A percentile compares a stretch with the other conserved stretches of the same genome.
Conservation (phyloP, 2,329 filamentous ascomycete species). For the Talaromyces sp. region DNA sequence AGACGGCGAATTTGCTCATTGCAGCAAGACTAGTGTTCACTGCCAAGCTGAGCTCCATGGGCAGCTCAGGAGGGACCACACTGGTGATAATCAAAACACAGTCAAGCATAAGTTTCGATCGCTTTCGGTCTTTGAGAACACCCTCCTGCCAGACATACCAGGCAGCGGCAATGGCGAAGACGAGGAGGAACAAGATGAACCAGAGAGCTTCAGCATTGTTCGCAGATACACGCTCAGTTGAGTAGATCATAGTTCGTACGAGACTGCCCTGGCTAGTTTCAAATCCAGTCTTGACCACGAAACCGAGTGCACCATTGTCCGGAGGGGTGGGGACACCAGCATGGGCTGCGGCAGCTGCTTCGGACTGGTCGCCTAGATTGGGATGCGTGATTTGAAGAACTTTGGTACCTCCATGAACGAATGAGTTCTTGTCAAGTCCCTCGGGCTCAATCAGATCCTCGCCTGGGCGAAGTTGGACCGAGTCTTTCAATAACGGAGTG, state of each 20-base stretch:
- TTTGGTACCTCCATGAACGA: slow-evolving; percentile 96
- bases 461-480: slow-evolving; percentile 77
- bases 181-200: slow-evolving; percentile 92
- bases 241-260: slow-evolving; percentile 99
- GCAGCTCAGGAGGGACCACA: slow-evolving; percentile 94
- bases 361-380: slow-evolving; percentile 62
- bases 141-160: slow-evolving; percentile 99
- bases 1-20: slow-evolving; percentile 91
- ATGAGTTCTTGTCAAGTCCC: slow-evolving; percentile 91
- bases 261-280: slow-evolving; percentile 97
- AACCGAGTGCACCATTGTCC: slow-evolving; percentile 86
- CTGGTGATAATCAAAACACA: slow-evolving; percentile 97
- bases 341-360: slow-evolving; percentile 56
- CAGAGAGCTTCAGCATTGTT: slow-evolving; percentile 95
- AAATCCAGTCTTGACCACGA: slow-evolving; percentile 96
- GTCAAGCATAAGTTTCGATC: slow-evolving; percentile 93
- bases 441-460: slow-evolving; percentile 79
- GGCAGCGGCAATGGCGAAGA: slow-evolving; percentile 94
- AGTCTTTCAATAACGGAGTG: slow-evolving; percentile 94
- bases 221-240: slow-evolving; percentile 95
- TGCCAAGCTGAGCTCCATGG: slow-evolving; percentile 95
- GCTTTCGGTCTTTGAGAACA: slow-evolving; percentile 87
- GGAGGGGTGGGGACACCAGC: slow-evolving; percentile 80
- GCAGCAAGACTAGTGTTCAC: slow-evolving; percentile 97
- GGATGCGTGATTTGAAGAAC: slow-evolving; percentile 91